Base-by-base conservation (phyloP, 306 rosid species). In the Vigna mungo region DNA sequence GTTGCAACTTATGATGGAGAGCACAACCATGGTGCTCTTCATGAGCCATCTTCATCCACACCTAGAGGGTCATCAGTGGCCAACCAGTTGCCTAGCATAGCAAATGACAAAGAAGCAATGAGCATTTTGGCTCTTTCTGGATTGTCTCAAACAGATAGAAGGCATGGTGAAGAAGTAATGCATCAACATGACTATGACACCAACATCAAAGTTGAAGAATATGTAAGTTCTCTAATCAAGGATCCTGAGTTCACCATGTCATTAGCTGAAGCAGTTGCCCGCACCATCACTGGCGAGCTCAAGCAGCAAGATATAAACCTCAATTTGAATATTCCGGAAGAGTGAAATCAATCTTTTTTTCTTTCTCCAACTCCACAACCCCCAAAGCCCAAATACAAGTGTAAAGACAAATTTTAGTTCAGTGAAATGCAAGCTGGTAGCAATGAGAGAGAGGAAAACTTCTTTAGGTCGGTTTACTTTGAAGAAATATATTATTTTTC, bases 1-100 rank as follows among this genome's bases (percentile, higher is more conserved):
- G 86, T 80, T 32, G 95, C 89, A 75, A 87, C 90, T 17, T 92
- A 92, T 48, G 95, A 88, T 56, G 97, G 97, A 47, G 85, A 88
- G 25, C 97, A 90, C 89, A 92, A 85, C 85, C 97, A 90, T 77
- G 81, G 72, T 2, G 7, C 41, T 6, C 27, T 74, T 67, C 49
- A 69, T 66, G 76, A 63, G 1, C 36, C 68, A 59, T 84, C 85
- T 72, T 84, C 85, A 5, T 85, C 81, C 36, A 73, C 88, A 27
- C 73, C 81, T 9, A 62, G 15, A 66, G 64, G 68, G 21, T 62
- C 80, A 36, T 72, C 80, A 51, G 58, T 60, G 43, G 32, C 58
- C 27, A 37, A 58, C 14, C 11, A 71, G 21, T 51, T 23, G 12
- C 63, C 86, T 21, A 37, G 60, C 60, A 4, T 48, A 47, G n/a